Conservation (phyloP, 441 rosid species). For the Arabidopsis hybrid region DNA sequence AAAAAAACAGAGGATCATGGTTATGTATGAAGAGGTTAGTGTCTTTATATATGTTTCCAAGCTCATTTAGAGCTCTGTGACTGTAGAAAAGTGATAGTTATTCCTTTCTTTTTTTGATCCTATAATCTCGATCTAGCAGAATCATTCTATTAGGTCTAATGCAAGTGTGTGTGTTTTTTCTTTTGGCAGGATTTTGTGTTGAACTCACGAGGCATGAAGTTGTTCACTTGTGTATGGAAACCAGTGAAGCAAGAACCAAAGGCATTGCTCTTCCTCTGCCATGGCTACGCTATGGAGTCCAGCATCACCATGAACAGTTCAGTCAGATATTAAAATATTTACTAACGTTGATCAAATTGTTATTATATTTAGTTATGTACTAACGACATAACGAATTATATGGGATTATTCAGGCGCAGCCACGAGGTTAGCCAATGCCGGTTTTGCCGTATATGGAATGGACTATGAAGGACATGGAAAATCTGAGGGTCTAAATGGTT, state of each 20-base stretch:
- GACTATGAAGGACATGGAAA: constrained; percentile 98
- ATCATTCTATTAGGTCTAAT: background rate
- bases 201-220: constrained; percentile 63
- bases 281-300: constrained; percentile 95
- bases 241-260: constrained; percentile 67
- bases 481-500: constrained; percentile 68
- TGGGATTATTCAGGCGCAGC: constrained; percentile 65
- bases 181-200: constrained; percentile 51
- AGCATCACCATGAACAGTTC: constrained; percentile 93
- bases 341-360: background rate
- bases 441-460: constrained; percentile 79
- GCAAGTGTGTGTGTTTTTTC: background rate
- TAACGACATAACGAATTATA: background rate
- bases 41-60: constrained; percentile 8
- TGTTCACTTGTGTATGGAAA: constrained; percentile 49
- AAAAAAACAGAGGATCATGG: constrained; percentile 34
- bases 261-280: constrained; percentile 82
- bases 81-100: background rate
- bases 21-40: constrained; percentile 43
- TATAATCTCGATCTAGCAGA: background rate
- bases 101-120: background rate
- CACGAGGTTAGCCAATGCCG: constrained; percentile 68
- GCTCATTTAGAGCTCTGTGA: constrained; percentile 7
- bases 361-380: background rate
- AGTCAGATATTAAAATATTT: background rate